These are phyloP conservation scores for Fusarium fujikuroi DNA, from an alignment of 2,329 filamentous ascomycete species.

Conservation along the genomic window DNA sequence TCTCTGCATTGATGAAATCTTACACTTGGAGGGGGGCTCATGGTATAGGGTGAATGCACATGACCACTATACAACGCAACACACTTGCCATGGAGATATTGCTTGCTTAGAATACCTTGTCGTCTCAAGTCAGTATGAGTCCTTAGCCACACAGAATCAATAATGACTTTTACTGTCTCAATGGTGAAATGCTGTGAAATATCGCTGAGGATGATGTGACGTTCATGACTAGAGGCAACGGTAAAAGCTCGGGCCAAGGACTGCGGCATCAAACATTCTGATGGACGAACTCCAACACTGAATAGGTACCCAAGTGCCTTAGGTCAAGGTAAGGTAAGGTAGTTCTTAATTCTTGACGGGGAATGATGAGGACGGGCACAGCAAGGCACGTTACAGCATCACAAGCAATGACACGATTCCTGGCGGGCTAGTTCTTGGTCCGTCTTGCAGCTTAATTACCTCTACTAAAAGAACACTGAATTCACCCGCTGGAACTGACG, in stretches of 20 bases:
- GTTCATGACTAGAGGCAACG: conserved; percentile 14
- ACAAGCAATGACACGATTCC: not conserved
- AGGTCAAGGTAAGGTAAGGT: not conserved
- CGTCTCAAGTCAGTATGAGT: not conserved
- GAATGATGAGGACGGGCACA: not conserved
- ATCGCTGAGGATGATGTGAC: conserved; percentile 5
- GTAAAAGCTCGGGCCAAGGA: conserved; percentile 30
- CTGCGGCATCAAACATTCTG: not conserved
- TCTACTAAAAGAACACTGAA: not conserved
- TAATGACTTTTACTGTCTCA: not conserved
- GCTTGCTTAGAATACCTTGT: not conserved
- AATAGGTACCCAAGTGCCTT: not conserved
- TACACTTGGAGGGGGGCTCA: conserved; percentile 45
- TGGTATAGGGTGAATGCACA: conserved; percentile 34
- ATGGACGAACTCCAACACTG: not conserved
- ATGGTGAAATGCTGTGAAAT: not conserved
- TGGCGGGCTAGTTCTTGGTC: not conserved
- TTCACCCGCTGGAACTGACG: not conserved
- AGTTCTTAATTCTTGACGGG: not conserved
- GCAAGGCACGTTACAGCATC: not conserved
- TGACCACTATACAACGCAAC: conserved; percentile 10
- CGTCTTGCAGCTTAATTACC: not conserved
- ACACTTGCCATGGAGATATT: conserved; percentile 3
- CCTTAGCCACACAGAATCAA: not conserved
- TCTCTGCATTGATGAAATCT: conserved; percentile 4